Percentiles rank a stretch among this genome's conserved stretches.
These are phyloP conservation scores for Mycena chlorophos DNA, from an alignment of 768 basidiomycete genomes.

Conservation along the genomic window DNA sequence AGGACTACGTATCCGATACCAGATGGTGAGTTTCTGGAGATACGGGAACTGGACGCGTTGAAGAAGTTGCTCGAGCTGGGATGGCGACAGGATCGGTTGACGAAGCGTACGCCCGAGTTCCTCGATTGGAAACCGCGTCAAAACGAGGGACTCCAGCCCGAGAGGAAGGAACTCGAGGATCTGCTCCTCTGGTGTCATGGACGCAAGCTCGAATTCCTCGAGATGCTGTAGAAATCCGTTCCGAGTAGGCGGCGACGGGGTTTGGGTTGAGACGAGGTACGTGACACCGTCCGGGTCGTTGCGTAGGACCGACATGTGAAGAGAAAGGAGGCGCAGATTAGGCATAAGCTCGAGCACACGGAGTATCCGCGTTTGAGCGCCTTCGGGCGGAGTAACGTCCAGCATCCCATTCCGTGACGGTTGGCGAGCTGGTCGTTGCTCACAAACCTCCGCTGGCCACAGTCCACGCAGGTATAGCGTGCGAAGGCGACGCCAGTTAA, in stretches of 20 bases:
- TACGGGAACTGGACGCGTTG: not conserved
- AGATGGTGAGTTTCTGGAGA: not conserved
- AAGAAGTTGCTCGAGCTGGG: not conserved
- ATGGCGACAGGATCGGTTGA: too few species aligned
- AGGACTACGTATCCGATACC: not conserved
- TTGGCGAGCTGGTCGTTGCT: too few species aligned
- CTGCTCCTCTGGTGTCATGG: not conserved
- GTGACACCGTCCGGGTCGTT: not conserved
- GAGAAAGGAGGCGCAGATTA: not conserved
- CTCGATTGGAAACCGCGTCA: not conserved
- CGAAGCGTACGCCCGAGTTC: too few species aligned
- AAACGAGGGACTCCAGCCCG: not conserved
- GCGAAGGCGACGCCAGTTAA: not conserved
- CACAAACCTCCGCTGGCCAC: not conserved
- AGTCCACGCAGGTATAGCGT: not conserved
- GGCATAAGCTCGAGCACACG: not conserved
- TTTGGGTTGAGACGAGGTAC: not conserved
- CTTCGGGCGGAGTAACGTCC: not conserved
- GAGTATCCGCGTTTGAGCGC: not conserved
- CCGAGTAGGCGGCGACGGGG: not conserved
- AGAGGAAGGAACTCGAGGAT: not conserved
- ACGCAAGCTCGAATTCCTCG: not conserved
- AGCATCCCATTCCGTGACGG: not conserved
- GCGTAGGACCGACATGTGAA: not conserved
- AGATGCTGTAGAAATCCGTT: not conserved